These are phyloP conservation scores for Testicularia cyperi DNA, from an alignment of 1,284 basidiomycete species.

Conservation along the genomic window DNA sequence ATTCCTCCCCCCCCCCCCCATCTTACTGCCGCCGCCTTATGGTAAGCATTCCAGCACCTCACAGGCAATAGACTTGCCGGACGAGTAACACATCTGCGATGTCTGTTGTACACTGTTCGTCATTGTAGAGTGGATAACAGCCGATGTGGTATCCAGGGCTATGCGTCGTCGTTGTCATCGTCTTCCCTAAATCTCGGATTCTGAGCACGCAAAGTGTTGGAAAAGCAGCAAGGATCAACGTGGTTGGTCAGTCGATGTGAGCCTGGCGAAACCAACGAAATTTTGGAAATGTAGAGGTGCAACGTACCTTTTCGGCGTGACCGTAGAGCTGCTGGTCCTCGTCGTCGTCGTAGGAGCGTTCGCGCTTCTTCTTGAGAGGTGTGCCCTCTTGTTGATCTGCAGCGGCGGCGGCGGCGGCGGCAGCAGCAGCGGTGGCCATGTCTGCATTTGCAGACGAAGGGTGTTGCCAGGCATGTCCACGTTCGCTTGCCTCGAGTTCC, in stretches of 20 bases:
- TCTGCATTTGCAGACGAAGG: conserved; percentile 39
- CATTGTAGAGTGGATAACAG: too few species aligned
- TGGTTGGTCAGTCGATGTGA: not conserved
- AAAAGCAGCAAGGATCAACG: not conserved
- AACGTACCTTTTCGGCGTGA: conserved; percentile 9
- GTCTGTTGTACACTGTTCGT: too few species aligned
- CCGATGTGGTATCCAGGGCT: not conserved
- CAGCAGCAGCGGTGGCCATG: conserved; percentile 69
- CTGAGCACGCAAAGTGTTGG: conserved; percentile 40
- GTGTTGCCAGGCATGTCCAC: conserved; percentile 15
- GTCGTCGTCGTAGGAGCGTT: conserved; percentile 60
- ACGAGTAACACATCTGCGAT: too few species aligned
- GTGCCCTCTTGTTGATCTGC: not conserved
- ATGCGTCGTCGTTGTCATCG: conserved; percentile 52
- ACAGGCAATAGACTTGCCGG: too few species aligned
- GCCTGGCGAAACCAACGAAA: too few species aligned
- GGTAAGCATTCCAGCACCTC: too few species aligned
- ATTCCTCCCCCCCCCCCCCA: too few species aligned
- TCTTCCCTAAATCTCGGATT: conserved; percentile 60
- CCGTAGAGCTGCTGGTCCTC: conserved; percentile 31
- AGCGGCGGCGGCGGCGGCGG: not conserved
- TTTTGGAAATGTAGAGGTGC: not conserved
- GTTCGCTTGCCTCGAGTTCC: conserved; percentile 26
- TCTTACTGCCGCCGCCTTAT: too few species aligned
- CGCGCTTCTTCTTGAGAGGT: conserved; percentile 66